These are phyloP conservation scores for Coemansia asiatica DNA, from an alignment of 192 early-diverging fungal species.

Conservation along the genomic window DNA sequence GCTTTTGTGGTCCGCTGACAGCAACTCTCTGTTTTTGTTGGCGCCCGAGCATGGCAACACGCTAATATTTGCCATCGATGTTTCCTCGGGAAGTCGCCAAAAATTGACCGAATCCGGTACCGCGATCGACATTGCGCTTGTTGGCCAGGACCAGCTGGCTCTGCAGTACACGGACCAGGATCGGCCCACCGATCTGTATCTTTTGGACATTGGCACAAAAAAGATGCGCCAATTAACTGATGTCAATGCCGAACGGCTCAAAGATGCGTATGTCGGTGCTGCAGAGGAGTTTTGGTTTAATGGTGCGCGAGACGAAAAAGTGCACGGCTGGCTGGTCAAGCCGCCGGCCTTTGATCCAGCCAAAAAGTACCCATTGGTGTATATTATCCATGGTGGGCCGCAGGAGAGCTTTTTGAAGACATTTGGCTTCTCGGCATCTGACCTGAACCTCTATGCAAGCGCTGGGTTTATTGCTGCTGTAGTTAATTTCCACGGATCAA, in stretches of 20 bases:
- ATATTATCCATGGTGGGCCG: slow-evolving; percentile 82
- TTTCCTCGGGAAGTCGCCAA: slow-evolving; percentile 21
- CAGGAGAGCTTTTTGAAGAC: slow-evolving; percentile 67
- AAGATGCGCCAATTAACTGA: slow-evolving; percentile 48
- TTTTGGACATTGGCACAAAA: slow-evolving; percentile 34
- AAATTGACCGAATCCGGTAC: slow-evolving; percentile 31
- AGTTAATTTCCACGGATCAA: slow-evolving; percentile 78
- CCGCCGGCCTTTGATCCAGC: slow-evolving; percentile 59
- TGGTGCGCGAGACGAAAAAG: slow-evolving; percentile 58
- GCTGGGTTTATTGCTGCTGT: slow-evolving; percentile 70
- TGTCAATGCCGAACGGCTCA: slow-evolving; percentile 46
- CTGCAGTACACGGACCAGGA: slow-evolving; percentile 52
- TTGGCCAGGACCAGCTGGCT: slow-evolving; percentile 31
- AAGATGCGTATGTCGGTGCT: slow-evolving; percentile 46
- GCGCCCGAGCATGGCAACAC: slow-evolving; percentile 64
- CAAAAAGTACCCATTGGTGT: slow-evolving; percentile 71
- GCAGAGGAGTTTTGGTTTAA: slow-evolving; percentile 71
- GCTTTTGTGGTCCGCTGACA: slow-evolving; percentile 63
- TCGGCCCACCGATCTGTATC: slow-evolving; percentile 31
- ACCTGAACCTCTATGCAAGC: slow-evolving; percentile 70
- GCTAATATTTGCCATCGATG: slow-evolving; percentile 49
- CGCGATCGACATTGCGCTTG: slow-evolving; percentile 1
- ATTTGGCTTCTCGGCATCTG: slow-evolving; percentile 64
- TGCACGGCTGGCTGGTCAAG: slow-evolving; percentile 63
- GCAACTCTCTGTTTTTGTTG: slow-evolving; percentile 57